Conservation (phyloP, 768 basidiomycete genomes). For the Chlorophyllum brunneum region DNA sequence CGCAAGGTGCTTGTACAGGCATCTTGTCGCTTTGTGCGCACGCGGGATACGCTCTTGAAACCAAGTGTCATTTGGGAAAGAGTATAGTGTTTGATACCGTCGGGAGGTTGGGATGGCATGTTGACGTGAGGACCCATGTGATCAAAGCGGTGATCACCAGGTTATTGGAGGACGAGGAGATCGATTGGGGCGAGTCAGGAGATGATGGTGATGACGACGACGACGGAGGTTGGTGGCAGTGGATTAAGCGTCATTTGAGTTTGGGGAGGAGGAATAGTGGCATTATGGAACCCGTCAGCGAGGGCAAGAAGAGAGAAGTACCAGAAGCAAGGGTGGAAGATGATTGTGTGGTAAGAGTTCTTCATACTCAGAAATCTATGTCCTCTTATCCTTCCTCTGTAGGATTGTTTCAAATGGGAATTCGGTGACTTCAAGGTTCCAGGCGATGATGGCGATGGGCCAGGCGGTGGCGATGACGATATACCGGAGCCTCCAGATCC, state of each 20-base stretch:
- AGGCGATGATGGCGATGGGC: background rate
- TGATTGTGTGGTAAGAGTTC: constrained; percentile 51
- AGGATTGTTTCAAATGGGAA: constrained; percentile 83
- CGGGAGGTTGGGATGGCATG: constrained; percentile 72
- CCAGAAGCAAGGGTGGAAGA: constrained; percentile 57
- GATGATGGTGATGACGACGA: constrained; percentile 18
- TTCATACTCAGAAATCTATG: background rate
- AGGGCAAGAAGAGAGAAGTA: constrained; percentile 38
- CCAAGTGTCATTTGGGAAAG: constrained; percentile 84
- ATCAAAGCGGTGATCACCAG: constrained; percentile 68
- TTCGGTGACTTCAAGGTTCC: constrained; percentile 43
- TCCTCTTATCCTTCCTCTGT: background rate
- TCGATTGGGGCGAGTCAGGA: constrained; percentile 44
- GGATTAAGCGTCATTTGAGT: constrained; percentile 9
- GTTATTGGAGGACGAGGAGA: constrained; percentile 43
- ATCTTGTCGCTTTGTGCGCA: constrained; percentile 72
- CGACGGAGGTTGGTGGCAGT: constrained; percentile 26
- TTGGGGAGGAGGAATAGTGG: constrained; percentile 24
- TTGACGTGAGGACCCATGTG: constrained; percentile 74
- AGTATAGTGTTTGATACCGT: constrained; percentile 89
- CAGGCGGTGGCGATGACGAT: background rate
- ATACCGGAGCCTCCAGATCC: constrained; percentile 5
- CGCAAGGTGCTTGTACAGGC: constrained; percentile 80
- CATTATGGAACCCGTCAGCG: constrained; percentile 22
- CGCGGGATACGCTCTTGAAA: constrained; percentile 86